A percentile compares a stretch with the other conserved stretches of the same genome.
These are phyloP conservation scores for Cardamine resedifolia DNA, from an alignment of 345 rosid species.

Conservation along the genomic window DNA sequence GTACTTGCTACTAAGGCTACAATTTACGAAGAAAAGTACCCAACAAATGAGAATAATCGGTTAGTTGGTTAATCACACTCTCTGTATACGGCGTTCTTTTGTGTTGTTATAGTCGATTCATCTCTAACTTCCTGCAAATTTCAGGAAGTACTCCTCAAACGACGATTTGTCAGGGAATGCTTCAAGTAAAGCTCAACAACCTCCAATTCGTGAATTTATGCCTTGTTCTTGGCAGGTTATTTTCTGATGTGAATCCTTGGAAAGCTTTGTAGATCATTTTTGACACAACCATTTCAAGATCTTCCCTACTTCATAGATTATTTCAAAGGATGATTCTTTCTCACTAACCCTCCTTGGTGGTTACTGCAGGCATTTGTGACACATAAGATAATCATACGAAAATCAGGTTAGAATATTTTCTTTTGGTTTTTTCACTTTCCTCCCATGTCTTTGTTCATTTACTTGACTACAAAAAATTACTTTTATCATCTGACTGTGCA, in stretches of 20 bases:
- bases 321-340: constrained; percentile 15
- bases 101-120: constrained; percentile 22
- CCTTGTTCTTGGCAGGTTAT: constrained; percentile 88
- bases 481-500: constrained; percentile 28
- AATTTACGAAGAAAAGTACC: no score
- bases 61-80: neutral
- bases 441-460: neutral
- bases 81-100: neutral
- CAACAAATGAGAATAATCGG: no score
- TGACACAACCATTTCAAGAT: neutral
- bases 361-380: constrained; percentile 71
- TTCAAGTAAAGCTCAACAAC: constrained; percentile 39
- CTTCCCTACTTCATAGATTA: neutral
- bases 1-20: no score
- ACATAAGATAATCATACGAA: constrained; percentile 51
- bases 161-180: constrained; percentile 33
- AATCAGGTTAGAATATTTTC: constrained; percentile 45
- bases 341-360: neutral
- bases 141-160: constrained; percentile 36
- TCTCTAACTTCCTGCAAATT: constrained; percentile 29
- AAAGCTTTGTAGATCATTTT: neutral
- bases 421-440: neutral
- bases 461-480: neutral
- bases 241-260: constrained; percentile 14
- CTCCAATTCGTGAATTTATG: constrained; percentile 68